Evolutionary conservation across 345 rosid species (phyloP), one percentile per base, ranked within the genome.

Genomic region (Heritiera fomes): DNA sequence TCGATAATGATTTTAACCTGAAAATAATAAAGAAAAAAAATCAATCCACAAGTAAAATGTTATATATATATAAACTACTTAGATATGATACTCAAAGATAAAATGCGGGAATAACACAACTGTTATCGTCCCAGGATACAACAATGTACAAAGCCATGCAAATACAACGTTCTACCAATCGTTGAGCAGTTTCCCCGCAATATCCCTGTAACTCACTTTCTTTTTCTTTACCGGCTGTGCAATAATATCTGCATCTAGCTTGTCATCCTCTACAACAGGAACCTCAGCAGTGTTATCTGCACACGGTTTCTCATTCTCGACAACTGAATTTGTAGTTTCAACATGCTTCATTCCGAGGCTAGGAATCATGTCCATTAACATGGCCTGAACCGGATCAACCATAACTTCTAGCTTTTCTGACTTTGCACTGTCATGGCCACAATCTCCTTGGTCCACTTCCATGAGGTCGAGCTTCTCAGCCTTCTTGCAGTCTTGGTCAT

Each of bases 131-230:
- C 43, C 43, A 41, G 5, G 6, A 41, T 52, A 75, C 34, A 46
- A 32, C 7, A 32, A 67, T 43, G 23, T 75, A 60, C 64, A 47
- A 23, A 47, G 18, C 20, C 59, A 70, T 30, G 43, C 60, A 71
- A 50, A 34, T 18, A 32, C 32, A 1, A n/a, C 12, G 6, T 8
- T 64, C 82, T 72, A 83, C 87, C 86, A 90, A 75, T 90, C 92
- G 85, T 89, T 87, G 75, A 95, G 93, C 75, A 95, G 80, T 76
- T 91, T 88, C 7, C 80, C 77, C 0, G 95, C 97, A 23, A 95
- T 71, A 84, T 95, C 94, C 73, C 87, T 85, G 84, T 90, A 95
- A 87, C 99, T 95, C n/a, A 95, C 95, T 85, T 90, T 93, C 89
- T 84, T 91, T 78, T 93, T 93, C 91, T 93, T 83, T 65, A 67